Percentiles rank a stretch among this genome's conserved stretches.
Evolutionary conservation across 164 flowering plant genomes (phyloP).

Genomic region (Hamamelis virginiana): DNA sequence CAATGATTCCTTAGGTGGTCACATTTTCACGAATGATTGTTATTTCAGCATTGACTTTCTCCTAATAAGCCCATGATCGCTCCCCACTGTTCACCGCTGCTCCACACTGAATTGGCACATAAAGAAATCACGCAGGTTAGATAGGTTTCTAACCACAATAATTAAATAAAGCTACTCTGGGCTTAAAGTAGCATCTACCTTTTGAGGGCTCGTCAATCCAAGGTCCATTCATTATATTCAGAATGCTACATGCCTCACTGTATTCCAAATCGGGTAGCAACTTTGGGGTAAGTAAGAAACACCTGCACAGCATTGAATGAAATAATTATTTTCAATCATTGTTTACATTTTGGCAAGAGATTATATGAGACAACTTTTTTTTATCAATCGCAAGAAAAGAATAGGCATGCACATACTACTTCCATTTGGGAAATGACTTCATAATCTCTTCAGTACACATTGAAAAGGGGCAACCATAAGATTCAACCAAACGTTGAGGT

Average conservation of each 20-base stretch:
- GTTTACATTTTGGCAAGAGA: no score
- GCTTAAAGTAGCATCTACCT: conserved; percentile 36
- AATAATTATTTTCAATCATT: neutral
- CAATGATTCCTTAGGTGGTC: no score
- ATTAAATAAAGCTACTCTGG: neutral
- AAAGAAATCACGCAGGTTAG: neutral
- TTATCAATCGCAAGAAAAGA: no score
- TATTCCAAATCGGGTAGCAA: conserved; percentile 76
- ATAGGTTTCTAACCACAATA: neutral
- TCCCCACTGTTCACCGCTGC: conserved; percentile 48
- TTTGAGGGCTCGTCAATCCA: conserved; percentile 75
- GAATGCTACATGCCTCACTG: conserved; percentile 76
- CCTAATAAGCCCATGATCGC: conserved; percentile 23
- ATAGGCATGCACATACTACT: neutral
- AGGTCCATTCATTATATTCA: conserved; percentile 89
- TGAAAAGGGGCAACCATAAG: neutral
- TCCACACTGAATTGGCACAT: conserved; percentile 46
- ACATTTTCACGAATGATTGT: neutral
- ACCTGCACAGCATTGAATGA: conserved; percentile 42
- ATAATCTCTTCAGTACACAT: neutral
- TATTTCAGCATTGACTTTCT: conserved; percentile 26
- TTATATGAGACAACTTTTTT: no score
- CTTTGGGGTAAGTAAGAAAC: conserved; percentile 90
- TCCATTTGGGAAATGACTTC: neutral
- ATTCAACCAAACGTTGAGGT: no score